Percentiles rank a stretch among this genome's conserved stretches.
Conservation (phyloP, 768 basidiomycete genomes). For the Mycena indigotica region DNA sequence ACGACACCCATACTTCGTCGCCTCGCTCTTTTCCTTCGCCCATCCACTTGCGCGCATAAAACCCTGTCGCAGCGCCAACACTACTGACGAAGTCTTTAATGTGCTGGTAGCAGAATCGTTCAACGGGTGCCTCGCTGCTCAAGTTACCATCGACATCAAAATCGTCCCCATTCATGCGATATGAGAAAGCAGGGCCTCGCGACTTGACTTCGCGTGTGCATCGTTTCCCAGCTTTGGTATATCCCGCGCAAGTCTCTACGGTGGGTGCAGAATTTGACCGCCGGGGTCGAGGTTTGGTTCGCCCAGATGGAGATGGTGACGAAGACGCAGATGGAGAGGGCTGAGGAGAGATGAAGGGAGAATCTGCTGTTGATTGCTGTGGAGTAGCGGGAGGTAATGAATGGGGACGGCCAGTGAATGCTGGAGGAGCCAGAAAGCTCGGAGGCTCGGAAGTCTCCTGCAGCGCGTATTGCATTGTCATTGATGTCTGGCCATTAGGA, state of each 20-base stretch:
- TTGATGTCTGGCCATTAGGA: constrained; percentile 10
- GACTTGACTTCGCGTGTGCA: constrained; percentile 25
- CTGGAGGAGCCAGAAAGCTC: constrained; percentile 13
- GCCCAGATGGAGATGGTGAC: constrained; percentile 4
- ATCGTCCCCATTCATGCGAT: constrained; percentile 16
- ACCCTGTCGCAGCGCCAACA: constrained; percentile 15
- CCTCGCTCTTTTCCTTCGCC: constrained; percentile 17
- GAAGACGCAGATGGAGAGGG: constrained; percentile 1
- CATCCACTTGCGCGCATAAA: constrained; percentile 24
- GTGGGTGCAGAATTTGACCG: constrained; percentile 20
- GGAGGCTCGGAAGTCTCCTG: constrained; percentile 14
- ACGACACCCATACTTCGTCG: constrained; percentile 22
- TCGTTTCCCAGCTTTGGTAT: constrained; percentile 20
- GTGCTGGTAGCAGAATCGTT: constrained; percentile 23
- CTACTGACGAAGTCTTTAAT: constrained; percentile 23
- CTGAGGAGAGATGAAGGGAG: constrained; percentile 21
- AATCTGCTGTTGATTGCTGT: constrained; percentile 2
- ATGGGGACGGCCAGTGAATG: constrained; percentile 9
- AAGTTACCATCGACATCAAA: constrained; percentile 15
- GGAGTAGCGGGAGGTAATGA: constrained; percentile 14
- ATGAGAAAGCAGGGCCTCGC: constrained; percentile 22
- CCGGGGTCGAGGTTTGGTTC: constrained; percentile 15
- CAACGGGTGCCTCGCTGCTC: constrained; percentile 21
- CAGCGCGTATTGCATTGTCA: constrained; percentile 27
- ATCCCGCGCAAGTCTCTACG: constrained; percentile 21